Conservation (phyloP, 371 early-diverging fungal species). For the Mucor plumbeus region DNA sequence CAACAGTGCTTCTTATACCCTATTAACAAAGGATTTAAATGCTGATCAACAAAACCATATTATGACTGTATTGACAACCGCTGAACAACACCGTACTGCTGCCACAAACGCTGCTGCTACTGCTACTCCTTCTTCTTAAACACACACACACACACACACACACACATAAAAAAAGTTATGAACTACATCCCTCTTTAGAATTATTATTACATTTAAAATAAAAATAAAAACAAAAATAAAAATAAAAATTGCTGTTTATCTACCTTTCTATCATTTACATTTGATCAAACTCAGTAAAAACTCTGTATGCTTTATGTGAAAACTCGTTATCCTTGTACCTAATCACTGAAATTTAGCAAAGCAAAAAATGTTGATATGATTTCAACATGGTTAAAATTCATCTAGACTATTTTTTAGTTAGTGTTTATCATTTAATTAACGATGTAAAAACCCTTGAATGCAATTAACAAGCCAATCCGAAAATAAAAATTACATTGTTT, state of each 20-base stretch:
- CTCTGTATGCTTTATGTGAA: no score
- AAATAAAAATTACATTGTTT: no score
- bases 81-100: conserved; percentile 45
- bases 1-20: conserved; percentile 54
- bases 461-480: no score
- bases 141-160: background rate
- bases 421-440: no score
- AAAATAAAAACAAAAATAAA: no score
- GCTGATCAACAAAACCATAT: conserved; percentile 54
- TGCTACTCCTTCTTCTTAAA: conserved; percentile 1
- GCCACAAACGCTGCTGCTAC: conserved; percentile 16
- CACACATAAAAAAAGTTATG: background rate
- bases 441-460: no score
- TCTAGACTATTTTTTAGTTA: no score
- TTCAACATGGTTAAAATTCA: no score
- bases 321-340: no score
- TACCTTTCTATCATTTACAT: background rate
- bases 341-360: no score
- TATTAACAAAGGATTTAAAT: conserved; percentile 57
- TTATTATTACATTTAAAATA: background rate
- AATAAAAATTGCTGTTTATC: no score
- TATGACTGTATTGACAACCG: conserved; percentile 48
- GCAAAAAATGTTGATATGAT: no score
- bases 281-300: background rate
- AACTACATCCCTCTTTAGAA: conserved; percentile 1